phyloP scores from a whole-genome alignment of 1,139 yeast genomes.

The Hemisphaericaspora xylanilytica region DNA sequence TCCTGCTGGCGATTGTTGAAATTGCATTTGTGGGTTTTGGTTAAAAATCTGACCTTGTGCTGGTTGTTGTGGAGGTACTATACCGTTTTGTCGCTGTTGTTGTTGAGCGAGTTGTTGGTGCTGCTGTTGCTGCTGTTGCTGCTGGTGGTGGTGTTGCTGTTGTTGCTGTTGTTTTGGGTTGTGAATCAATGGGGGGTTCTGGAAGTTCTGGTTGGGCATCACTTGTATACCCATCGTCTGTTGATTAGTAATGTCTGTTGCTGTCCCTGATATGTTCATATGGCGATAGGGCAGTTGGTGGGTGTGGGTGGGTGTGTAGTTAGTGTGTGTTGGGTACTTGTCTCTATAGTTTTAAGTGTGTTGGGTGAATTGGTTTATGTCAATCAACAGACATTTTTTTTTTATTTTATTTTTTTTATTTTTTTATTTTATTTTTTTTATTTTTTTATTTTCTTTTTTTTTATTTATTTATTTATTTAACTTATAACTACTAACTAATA shows the following conservation, averaged over 20 bases:
- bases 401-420: no score
- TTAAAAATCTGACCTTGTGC: constrained; percentile 9
- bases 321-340: no score
- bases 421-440: no score
- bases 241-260: constrained; percentile 4
- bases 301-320: no score
- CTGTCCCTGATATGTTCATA: constrained; percentile 10
- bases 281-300: no score
- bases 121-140: constrained; percentile 9
- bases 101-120: not conserved
- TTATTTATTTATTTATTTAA: not conserved
- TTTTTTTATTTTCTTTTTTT: constrained; percentile 1
- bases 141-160: constrained; percentile 9
- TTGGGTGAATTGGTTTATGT: no score
- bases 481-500: constrained; percentile 2
- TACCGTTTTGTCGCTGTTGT: not conserved
- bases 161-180: constrained; percentile 16
- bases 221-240: constrained; percentile 11
- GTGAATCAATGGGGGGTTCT: constrained; percentile 8
- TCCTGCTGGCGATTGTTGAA: constrained; percentile 10
- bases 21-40: constrained; percentile 13
- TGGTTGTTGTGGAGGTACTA: not conserved
- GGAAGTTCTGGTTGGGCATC: constrained; percentile 7
- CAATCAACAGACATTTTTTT: no score
- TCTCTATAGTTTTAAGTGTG: no score